Base-by-base conservation (phyloP, 2,329 filamentous ascomycete species). In the Arachnomyces sp. region DNA sequence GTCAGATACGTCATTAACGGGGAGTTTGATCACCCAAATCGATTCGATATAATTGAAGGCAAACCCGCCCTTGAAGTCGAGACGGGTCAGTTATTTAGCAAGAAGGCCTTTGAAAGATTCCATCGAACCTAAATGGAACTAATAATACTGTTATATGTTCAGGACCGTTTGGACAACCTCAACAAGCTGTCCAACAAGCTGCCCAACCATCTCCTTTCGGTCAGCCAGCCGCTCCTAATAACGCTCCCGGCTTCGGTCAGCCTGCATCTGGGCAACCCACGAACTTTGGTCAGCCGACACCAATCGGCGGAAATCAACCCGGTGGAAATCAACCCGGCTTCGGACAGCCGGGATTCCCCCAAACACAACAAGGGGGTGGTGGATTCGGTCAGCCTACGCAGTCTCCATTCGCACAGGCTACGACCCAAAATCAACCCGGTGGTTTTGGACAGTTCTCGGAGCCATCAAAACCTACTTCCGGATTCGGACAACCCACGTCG, bases 11-110 rank as follows among this genome's bases (percentile, higher is more conserved):
- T 92, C 11, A 54, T 81, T 7, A 73, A 78, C 4, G 77, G 74
- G 15, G 77, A 75, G 39, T 78, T 84, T 39, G 75, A 78, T 31
- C 85, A 87, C 52, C 86, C 86, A 1, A 93, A 92, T 55, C 75
- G 86, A 31, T 67, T 74, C 38, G 84, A 89, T 46, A 64, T 62
- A 34, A 53, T 53, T 21, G 58, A 60, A 35, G 57, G 60, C 8
- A 59, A 54, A 34, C 50, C 51, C n/a, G 51, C 40, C 1, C 41
- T 58, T 31, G 41, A 38, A 35, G 11, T 48, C 18, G 18, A 36
- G 21, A 36, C 45, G 14, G 32, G 40, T 25, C 12, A 36, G 41
- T 12, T 29, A 17, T 3, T 25, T 25, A 25, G 5, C 9, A 25
- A 25, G 9, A 5, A 25, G 5, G 21, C 5, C 21, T 25, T 25